These are phyloP conservation scores for Novymonas esmeraldas DNA, from an alignment of 208 protist genomes.

Conservation along the genomic window DNA sequence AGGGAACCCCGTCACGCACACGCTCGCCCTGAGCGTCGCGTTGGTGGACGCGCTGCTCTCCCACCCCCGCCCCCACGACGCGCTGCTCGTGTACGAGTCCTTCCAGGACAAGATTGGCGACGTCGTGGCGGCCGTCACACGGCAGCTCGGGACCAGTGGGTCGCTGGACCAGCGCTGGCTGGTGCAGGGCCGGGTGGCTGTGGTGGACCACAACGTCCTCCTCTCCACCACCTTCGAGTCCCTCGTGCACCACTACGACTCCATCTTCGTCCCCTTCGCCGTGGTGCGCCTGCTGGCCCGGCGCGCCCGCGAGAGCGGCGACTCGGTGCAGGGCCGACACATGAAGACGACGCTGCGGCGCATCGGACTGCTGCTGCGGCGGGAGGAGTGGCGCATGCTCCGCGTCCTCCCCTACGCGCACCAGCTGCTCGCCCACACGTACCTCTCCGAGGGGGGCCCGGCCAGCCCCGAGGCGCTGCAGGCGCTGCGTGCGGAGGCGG, in stretches of 20 bases:
- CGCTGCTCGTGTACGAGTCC: constrained; percentile 55
- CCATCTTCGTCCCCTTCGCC: constrained; percentile 79
- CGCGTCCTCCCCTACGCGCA: constrained; percentile 79
- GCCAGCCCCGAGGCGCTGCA: constrained; percentile 47
- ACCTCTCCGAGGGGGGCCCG: constrained; percentile 62
- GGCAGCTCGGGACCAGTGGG: constrained; percentile 64
- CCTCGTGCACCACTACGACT: constrained; percentile 84
- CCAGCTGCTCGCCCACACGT: constrained; percentile 80
- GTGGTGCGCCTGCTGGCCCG: constrained; percentile 70
- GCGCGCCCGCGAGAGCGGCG: constrained; percentile 53
- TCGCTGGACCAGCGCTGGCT: constrained; percentile 77
- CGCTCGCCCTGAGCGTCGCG: constrained; percentile 63
- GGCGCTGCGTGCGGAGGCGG: constrained; percentile 53
- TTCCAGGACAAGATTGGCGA: constrained; percentile 70
- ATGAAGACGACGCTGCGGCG: constrained; percentile 49
- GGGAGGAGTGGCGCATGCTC: constrained; percentile 44
- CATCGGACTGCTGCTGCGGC: constrained; percentile 42
- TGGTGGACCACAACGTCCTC: constrained; percentile 87
- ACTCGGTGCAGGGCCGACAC: constrained; percentile 63
- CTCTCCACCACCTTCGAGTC: constrained; percentile 83
- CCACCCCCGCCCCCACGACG: constrained; percentile 69
- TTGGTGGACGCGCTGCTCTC: constrained; percentile 77
- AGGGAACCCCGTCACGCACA: constrained; percentile 56
- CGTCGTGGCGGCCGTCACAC: constrained; percentile 57
- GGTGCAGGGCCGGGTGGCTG: constrained; percentile 85